Evolutionary conservation across 2,329 filamentous ascomycete genomes (phyloP), one percentile per base, ranked within the genome.

Genomic region (Talaromyces marneffei): DNA sequence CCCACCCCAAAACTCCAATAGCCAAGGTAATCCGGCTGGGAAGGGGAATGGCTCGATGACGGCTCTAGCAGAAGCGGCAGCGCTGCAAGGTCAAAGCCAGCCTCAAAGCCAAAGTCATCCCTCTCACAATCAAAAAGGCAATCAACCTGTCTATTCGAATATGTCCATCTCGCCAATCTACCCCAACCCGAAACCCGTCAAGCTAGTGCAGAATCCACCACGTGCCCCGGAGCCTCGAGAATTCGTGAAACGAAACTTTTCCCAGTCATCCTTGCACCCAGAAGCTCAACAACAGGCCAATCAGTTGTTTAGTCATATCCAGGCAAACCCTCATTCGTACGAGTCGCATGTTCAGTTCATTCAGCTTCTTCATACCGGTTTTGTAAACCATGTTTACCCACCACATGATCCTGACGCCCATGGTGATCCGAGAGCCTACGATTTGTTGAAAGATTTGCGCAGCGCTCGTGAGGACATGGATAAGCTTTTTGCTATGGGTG

Each of bases 401-500:
- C 75, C 77, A 1, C 75, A 76, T 12, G 74, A 75, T 37, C 77
- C 77, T 2, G 75, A 76, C 50, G 74, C 76, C 4, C 77, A 78
- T 53, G 76, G 77, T 8, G 75, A 80, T 52, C 78, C 78, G 1
- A 74, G 72, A 37, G 69, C 70, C 5, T 81, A 80, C 62, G 79
- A 80, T 61, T 69, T 80, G 5, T 72, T 81, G 8, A 74, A 72
- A 54, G 78, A 81, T 63, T 70, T 81, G 64, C 72, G 78, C 39
- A 75, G 70, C 23, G 78, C 79, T 3, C 80, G 85, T 62, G 80
- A 83, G 66, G 79, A 81, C 59, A 85, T 87, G 81, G 82, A 85
- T 66, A 80, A 82, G 57, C 80, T 85, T 20, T 87, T 87, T 66
- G 82, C 85, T 2, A 80, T 87, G 62, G 85, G 85, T 1, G 85